Conservation (phyloP, 495 filamentous ascomycete genomes). For the Neurospora intermedia region DNA sequence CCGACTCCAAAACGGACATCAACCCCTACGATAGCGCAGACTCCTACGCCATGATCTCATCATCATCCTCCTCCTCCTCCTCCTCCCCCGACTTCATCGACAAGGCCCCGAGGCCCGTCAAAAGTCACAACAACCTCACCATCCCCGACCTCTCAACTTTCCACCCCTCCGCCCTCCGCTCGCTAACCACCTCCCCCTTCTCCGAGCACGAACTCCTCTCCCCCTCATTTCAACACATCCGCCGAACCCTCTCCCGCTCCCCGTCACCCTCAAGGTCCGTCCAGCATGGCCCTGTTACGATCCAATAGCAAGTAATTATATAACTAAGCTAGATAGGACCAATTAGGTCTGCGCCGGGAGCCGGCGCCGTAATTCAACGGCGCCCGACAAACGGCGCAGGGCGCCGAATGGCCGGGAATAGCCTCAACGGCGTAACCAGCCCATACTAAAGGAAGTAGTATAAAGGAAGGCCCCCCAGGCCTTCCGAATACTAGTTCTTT, state of each 20-base stretch:
- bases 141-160: neutral
- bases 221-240: neutral
- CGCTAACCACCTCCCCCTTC: slow-evolving; percentile 22
- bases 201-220: slow-evolving; percentile 9
- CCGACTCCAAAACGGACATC: neutral
- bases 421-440: too few species aligned
- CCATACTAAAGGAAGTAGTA: too few species aligned
- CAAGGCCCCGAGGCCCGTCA: neutral
- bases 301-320: too few species aligned
- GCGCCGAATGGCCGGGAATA: too few species aligned
- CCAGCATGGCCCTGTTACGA: neutral
- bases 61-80: neutral
- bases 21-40: neutral
- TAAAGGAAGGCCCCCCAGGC: too few species aligned
- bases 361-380: too few species aligned
- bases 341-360: too few species aligned
- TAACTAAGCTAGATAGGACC: too few species aligned
- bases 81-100: neutral
- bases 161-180: slow-evolving; percentile 10
- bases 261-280: slow-evolving; percentile 3
- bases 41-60: neutral
- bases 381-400: too few species aligned
- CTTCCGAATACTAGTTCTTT: too few species aligned
- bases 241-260: neutral
- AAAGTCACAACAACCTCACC: neutral